These are phyloP conservation scores for Magnaporthales sp. DNA, from an alignment of 2,329 filamentous ascomycete species.

Conservation along the genomic window DNA sequence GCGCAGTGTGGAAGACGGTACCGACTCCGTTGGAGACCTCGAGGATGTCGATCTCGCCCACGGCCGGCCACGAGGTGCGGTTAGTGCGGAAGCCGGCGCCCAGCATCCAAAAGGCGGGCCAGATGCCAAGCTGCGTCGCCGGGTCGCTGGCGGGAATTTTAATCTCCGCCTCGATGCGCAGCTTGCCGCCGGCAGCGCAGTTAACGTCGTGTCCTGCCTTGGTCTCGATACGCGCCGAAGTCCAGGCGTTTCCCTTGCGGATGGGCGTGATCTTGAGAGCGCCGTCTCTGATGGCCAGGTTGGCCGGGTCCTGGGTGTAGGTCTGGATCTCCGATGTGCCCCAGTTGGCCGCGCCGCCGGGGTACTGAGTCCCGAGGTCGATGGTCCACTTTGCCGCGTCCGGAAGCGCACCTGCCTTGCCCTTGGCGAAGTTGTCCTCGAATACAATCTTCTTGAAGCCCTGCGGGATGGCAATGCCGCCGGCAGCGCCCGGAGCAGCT, in stretches of 20 bases:
- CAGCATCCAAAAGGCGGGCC: constrained; percentile 38
- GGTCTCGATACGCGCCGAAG: constrained; percentile 35
- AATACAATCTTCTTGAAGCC: constrained; percentile 13
- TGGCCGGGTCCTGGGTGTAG: constrained; percentile 30
- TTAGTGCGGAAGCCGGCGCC: constrained; percentile 27
- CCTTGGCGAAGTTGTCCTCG: constrained; percentile 18
- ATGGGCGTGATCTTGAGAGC: constrained; percentile 27
- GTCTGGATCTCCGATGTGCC: constrained; percentile 39
- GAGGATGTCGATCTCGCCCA: constrained; percentile 36
- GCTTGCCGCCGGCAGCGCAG: constrained; percentile 21
- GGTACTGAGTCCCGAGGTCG: constrained; percentile 35
- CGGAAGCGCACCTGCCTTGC: constrained; percentile 21
- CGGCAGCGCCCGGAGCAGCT: neutral
- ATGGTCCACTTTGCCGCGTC: constrained; percentile 32
- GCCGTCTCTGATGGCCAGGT: constrained; percentile 27
- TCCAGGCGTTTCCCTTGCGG: constrained; percentile 25
- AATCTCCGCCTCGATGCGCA: constrained; percentile 30
- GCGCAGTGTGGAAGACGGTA: constrained; percentile 26
- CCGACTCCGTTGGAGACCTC: constrained; percentile 30
- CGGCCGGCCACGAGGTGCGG: constrained; percentile 29
- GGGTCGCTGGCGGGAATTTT: constrained; percentile 22
- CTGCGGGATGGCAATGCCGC: constrained; percentile 7
- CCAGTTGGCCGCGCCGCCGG: constrained; percentile 35
- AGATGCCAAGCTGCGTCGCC: constrained; percentile 27
- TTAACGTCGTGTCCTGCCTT: constrained; percentile 22